phyloP scores from a whole-genome alignment of 1,284 basidiomycete genomes.

The Mrakiaceae sp. region DNA sequence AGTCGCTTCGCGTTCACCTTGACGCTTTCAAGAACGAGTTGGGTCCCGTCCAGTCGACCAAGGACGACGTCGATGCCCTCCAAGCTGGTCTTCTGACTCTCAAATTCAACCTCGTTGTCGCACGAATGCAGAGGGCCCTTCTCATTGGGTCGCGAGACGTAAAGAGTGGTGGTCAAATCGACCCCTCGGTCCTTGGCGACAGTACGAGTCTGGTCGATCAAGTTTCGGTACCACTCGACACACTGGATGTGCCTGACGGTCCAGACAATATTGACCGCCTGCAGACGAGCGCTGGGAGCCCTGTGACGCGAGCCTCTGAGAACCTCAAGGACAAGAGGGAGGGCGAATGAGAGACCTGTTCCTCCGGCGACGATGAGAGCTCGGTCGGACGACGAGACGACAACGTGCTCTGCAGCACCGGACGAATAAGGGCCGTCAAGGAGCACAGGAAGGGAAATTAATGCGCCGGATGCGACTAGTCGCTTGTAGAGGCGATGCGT shows the following conservation, averaged over 20 bases:
- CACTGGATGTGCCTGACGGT: background rate
- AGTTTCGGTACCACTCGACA: background rate
- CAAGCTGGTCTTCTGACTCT: background rate
- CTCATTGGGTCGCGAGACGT: background rate
- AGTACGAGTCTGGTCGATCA: background rate
- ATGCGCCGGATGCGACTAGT: background rate
- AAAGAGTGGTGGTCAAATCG: background rate
- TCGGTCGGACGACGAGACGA: background rate
- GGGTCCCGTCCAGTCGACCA: background rate
- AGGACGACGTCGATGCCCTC: background rate
- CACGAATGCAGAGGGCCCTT: background rate
- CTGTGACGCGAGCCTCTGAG: background rate
- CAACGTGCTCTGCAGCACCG: background rate
- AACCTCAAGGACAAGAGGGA: background rate
- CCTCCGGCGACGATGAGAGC: background rate
- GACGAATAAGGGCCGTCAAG: constrained; percentile 1
- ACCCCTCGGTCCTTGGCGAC: background rate
- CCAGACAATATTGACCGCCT: background rate
- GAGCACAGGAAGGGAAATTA: background rate
- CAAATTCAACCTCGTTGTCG: background rate
- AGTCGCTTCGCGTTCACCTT: background rate
- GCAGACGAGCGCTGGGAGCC: background rate
- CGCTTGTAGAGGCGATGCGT: background rate
- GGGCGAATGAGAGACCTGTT: constrained; percentile 1
- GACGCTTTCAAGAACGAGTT: background rate